Percentiles rank a stretch among this genome's conserved stretches.
These are phyloP conservation scores for Lipomyces orientalis DNA, from an alignment of 805 yeast species.

Conservation along the genomic window DNA sequence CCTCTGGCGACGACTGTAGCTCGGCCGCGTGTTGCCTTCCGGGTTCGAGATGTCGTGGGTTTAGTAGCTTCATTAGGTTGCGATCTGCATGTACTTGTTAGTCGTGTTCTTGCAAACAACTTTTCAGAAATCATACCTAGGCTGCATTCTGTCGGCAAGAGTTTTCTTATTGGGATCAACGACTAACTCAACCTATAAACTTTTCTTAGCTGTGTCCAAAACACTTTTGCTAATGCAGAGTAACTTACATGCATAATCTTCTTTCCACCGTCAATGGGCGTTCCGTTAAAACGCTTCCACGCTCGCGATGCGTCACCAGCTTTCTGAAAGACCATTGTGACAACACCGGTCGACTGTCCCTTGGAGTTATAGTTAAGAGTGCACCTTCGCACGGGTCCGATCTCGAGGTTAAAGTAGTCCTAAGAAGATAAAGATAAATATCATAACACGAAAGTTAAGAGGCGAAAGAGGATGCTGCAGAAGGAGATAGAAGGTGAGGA, in stretches of 20 bases:
- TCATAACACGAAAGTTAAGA: slow-evolving; percentile 4
- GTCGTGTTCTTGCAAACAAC: background rate
- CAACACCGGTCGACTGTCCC: slow-evolving; percentile 91
- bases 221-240: slow-evolving; percentile 18
- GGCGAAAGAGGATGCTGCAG: slow-evolving; percentile 6
- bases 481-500: slow-evolving; percentile 8
- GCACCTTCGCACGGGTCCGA: slow-evolving; percentile 82
- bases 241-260: slow-evolving; percentile 62
- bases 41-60: slow-evolving; percentile 10
- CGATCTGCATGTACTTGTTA: slow-evolving; percentile 30
- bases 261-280: slow-evolving; percentile 89
- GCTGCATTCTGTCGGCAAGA: slow-evolving; percentile 37
- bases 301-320: slow-evolving; percentile 76
- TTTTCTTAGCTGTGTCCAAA: background rate
- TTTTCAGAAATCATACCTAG: slow-evolving; percentile 10
- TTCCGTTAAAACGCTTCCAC: slow-evolving; percentile 83
- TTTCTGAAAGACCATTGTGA: slow-evolving; percentile 78
- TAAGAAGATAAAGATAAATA: slow-evolving; percentile 44
- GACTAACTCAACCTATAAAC: slow-evolving; percentile 66
- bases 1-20: slow-evolving; percentile 12
- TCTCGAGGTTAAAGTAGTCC: slow-evolving; percentile 87
- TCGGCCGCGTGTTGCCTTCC: slow-evolving; percentile 11
- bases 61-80: slow-evolving; percentile 14
- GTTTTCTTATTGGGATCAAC: slow-evolving; percentile 68
- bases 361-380: slow-evolving; percentile 79